Evolutionary conservation across 1,284 basidiomycete species (phyloP).

Genomic region (Cutaneotrichosporon curvatum): DNA sequence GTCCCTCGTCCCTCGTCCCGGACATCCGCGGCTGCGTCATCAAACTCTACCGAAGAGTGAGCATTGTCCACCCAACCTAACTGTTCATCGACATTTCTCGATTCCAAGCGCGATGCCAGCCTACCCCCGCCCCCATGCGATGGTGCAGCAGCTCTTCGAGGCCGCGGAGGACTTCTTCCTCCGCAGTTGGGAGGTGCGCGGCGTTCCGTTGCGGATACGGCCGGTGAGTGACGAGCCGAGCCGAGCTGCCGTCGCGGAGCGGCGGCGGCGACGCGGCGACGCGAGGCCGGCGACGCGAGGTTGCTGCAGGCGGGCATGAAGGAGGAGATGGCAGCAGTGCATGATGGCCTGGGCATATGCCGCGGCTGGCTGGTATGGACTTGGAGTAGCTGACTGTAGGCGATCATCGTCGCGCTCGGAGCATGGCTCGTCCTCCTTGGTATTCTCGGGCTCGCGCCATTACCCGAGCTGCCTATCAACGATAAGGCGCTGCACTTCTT

Average conservation of each 20-base stretch:
- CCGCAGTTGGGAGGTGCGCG: constrained; percentile 33
- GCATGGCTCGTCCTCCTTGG: constrained; percentile 42
- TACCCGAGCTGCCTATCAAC: constrained; percentile 40
- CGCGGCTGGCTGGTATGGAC: too few relatives aligned
- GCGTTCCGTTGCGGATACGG: constrained; percentile 36
- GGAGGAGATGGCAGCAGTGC: too few relatives aligned
- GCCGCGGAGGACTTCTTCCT: constrained; percentile 23
- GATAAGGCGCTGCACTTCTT: constrained; percentile 47
- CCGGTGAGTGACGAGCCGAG: constrained; percentile 27
- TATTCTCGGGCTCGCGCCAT: constrained; percentile 41
- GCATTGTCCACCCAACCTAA: too few relatives aligned
- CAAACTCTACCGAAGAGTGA: too few relatives aligned
- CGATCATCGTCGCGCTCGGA: constrained; percentile 38
- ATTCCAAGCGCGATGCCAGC: constrained; percentile 6
- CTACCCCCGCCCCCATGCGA: constrained; percentile 33
- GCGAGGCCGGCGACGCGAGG: not conserved
- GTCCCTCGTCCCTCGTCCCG: too few relatives aligned
- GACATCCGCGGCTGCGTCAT: too few relatives aligned
- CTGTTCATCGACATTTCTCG: too few relatives aligned
- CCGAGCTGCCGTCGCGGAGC: not conserved
- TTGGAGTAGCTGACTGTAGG: constrained; percentile 17
- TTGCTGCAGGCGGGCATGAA: too few relatives aligned
- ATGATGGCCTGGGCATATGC: not conserved
- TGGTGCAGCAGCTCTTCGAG: constrained; percentile 29
- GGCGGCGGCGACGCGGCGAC: not conserved